Evolutionary conservation across 805 yeast genomes (phyloP).

Genomic region (Candida patagonica): DNA sequence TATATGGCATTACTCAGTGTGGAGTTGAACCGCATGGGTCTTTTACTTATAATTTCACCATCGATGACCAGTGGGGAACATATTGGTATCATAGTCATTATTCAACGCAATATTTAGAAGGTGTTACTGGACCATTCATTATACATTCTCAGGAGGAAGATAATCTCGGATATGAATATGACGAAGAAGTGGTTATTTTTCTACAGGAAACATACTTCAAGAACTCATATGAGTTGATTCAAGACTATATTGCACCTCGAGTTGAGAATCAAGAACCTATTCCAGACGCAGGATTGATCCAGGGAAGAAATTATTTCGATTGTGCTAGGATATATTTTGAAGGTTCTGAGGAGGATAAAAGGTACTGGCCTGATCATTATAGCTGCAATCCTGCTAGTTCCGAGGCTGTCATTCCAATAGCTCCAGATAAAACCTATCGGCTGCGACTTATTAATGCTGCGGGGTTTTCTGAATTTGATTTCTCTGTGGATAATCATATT

Average conservation of each 20-base stretch:
- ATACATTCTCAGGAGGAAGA: conserved; percentile 32
- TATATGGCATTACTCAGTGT: conserved; percentile 41
- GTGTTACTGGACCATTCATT: conserved; percentile 40
- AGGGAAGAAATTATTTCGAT: conserved; percentile 30
- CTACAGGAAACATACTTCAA: conserved; percentile 35
- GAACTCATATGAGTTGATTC: conserved; percentile 27
- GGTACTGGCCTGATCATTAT: conserved; percentile 16
- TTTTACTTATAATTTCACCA: conserved; percentile 36
- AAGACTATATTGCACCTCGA: conserved; percentile 32
- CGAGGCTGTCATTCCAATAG: conserved; percentile 16
- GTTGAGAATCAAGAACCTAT: conserved; percentile 33
- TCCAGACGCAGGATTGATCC: conserved; percentile 35
- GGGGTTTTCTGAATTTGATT: conserved; percentile 26
- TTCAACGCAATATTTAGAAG: conserved; percentile 39
- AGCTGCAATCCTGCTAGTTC: conserved; percentile 17
- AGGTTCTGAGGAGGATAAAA: conserved; percentile 8
- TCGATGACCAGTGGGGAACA: conserved; percentile 36
- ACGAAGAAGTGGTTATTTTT: conserved; percentile 29
- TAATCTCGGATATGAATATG: conserved; percentile 21
- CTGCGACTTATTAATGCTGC: conserved; percentile 27
- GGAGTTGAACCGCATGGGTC: conserved; percentile 37
- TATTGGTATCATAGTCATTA: conserved; percentile 51
- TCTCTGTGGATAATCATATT: conserved; percentile 25
- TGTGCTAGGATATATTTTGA: conserved; percentile 11
- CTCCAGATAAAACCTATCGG: conserved; percentile 14